Base-by-base conservation (phyloP, 2,329 filamentous ascomycete genomes). In the Truncatella angustata region DNA sequence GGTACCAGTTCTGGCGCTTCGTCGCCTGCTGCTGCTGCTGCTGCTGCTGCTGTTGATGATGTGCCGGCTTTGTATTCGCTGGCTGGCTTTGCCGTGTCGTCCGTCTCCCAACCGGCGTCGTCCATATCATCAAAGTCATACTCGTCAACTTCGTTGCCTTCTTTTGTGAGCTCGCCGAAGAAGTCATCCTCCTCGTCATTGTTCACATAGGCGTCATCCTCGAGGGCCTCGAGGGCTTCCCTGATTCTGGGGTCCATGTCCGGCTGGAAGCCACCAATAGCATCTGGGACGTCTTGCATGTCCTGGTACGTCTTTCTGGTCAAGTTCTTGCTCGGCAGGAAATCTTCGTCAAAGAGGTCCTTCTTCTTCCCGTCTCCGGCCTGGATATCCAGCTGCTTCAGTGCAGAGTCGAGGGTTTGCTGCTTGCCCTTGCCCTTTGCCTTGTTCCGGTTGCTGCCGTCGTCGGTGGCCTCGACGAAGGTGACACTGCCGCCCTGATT, bases 201-300 rank as follows among this genome's bases (percentile, higher is more conserved):
- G 45, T 89, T 93, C 2, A 99, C 92, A 65, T 91, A 99, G 2
- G 88, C 93, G 21, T 99, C 94, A 64, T 99, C 94, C 45, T 99
- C 94, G 26, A 99, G 74, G 10, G 94, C 94, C 71, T 97, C 92
- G 21, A 99, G 73, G 4, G 92, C 91, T 69, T 99, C 94, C 42
- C 94, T 82, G 60, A 99, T 69, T 35, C 93, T 81, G 2, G 92
- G 92, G 64, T 99, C 95, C 94, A 99, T 97, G 66, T 97, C 92
- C 5, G 95, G 94, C 70, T 99, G 88, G 69, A 99, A 96, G 0
- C 94, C 94, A 3, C 89, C 87, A 63, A 99, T 89, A 6, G 85
- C 86, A 72, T 99, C 94, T 1, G 94, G 94, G 1, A 97, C 76
- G 62, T 96, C 84, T 70, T 99, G 94, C 72, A 97, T 91, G 50